These are phyloP conservation scores for Citrus hindsii DNA, from an alignment of 345 rosid species.

Conservation along the genomic window DNA sequence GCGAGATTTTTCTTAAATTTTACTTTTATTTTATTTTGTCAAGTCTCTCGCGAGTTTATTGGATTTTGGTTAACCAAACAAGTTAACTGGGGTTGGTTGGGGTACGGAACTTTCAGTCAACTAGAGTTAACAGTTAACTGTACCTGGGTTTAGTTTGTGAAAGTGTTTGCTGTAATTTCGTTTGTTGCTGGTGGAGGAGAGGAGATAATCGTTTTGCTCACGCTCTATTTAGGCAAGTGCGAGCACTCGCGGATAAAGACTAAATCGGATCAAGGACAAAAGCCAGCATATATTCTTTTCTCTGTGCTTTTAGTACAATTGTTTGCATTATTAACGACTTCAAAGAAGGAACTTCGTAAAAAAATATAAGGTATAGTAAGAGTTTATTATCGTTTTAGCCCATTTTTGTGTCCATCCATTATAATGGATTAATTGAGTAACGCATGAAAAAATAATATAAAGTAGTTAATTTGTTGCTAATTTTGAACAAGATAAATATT, in stretches of 20 bases:
- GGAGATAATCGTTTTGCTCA: neutral
- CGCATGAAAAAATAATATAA: too few species aligned
- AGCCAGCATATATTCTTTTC: too few species aligned
- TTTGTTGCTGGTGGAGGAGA: neutral
- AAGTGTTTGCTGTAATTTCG: slow-evolving; percentile 9
- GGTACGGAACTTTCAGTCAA: neutral
- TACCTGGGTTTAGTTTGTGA: neutral
- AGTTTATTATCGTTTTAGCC: too few species aligned
- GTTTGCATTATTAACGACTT: too few species aligned
- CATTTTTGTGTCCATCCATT: too few species aligned
- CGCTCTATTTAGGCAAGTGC: neutral
- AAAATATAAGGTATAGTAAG: too few species aligned
- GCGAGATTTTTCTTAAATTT: neutral
- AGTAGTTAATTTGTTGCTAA: too few species aligned
- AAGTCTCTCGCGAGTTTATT: neutral
- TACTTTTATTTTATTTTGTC: neutral
- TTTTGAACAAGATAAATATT: too few species aligned
- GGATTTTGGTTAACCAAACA: slow-evolving; percentile 20
- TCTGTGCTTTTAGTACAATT: too few species aligned
- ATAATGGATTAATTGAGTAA: too few species aligned
- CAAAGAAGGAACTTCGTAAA: too few species aligned
- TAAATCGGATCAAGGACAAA: too few species aligned
- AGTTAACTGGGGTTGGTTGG: slow-evolving; percentile 19
- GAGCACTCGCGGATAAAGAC: neutral
- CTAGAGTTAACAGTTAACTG: slow-evolving; percentile 18